Evolutionary conservation across 495 filamentous ascomycete genomes (phyloP), one percentile per base, ranked within the genome.

Genomic region (Neurospora sp.): DNA sequence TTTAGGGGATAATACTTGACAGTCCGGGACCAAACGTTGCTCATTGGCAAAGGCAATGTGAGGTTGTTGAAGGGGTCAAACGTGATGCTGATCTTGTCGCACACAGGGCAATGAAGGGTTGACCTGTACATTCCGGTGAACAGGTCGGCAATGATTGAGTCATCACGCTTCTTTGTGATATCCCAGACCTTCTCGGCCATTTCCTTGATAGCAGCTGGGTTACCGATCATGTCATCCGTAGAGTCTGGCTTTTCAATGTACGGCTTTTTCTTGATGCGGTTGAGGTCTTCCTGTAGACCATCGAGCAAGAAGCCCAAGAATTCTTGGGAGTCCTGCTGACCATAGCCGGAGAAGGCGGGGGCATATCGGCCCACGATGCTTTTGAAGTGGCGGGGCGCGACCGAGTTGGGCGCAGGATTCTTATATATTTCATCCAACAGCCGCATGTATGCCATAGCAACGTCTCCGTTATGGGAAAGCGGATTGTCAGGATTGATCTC

Each of bases 71-170:
- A 99, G 3, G 96, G 96, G 83, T 99, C 96, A 76, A 99, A 98
- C 5, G 96, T 99, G 75, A 99, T 97, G 86, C 94, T 97, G 82
- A 97, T 91, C 84, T 99, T 99, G 72, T 91, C 87, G 79, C 96
- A 99, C 10, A 84, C 88, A 2, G 95, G 96, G 79, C 96, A 99
- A 73, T 94, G 89, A 54, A 99, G 87, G 5, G 95, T 98, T 38
- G 95, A 98, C 84, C 98, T 97, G 86, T 98, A 99, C 86, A 98
- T 93, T 71, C 96, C 96, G 66, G 93, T 94, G 80, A 99, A 98
- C 5, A 99, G 86, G 78, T 99, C 96, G 40, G 92, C 94, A 75
- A 97, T 92, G 46, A 98, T 91, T 4, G 96, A 98, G 79, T 97
- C 94, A 76, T 98, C 97, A 49, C 96, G 90, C 74, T 91, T 90